Base-by-base conservation (phyloP, 1,139 yeast species). In the Sugiyamaella japonica region DNA sequence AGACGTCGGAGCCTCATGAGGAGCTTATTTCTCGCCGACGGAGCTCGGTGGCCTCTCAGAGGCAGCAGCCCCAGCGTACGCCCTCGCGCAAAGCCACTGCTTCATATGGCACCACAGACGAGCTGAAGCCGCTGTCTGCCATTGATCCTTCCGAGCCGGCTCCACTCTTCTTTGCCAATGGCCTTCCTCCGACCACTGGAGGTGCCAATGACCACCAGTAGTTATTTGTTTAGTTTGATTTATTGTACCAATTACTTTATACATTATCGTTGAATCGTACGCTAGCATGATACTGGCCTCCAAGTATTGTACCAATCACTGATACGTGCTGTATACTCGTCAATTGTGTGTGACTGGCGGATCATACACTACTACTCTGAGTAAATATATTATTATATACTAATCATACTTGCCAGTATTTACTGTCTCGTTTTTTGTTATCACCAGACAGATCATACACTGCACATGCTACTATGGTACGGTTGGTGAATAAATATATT, bases 111-210 rank as follows among this genome's bases (percentile, higher is more conserved):
- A 61, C 65, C 34, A 60, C 49, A 7, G 69, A 64, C 8, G 66
- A 60, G 36, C 56, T 66, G 37, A 62, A 59, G 53, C 71, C 72
- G 5, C 53, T 69, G 58, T 60, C 70, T 3, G 32, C 61, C n/a
- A 49, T 44, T 17, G 61, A 52, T 6, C 56, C 56, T 42, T 54
- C 56, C 4, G 58, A 61, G 43, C 53, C 56, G 6, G 48, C 60
- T 5, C 58, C 61, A 1, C 59, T 70, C 52, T 70, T 70, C 60
- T 70, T 70, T 56, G 70, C 72, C 23, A 64, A 63, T 28, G 74
- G 73, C 2, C 61, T 70, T 34, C 74, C 74, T 3, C 55, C 61
- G 7, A 70, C 73, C 16, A 70, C 74, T 8, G 58, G 66, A n/a
- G 66, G 67, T 13, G 57, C 55, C 34, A 41, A 55, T 23, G 39